Evolutionary conservation across 2,329 filamentous ascomycete species (phyloP), one percentile per base, ranked within the genome.

Genomic region (Exophiala mesophila): DNA sequence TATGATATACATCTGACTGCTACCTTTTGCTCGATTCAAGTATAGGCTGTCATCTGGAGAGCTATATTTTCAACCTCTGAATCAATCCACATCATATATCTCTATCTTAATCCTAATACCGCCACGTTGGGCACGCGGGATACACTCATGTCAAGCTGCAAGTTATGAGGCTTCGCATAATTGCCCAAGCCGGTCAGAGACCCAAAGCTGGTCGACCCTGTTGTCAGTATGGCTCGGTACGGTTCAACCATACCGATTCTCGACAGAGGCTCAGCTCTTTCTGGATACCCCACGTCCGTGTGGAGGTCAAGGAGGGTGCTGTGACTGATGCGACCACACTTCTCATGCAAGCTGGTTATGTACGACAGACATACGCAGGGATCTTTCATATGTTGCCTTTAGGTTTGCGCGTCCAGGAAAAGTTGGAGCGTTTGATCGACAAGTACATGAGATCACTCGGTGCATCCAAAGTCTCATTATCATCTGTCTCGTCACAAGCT

Each of bases 311-410:
- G 29, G 6, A 26, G 6, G 53, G 48, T 44, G 44, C 28, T 9
- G 37, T 40, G 35, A 21, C 38, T 12, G 48, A 56, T 43, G 50
- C 47, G 8, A 50, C 49, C 2, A 41, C 45, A 24, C 41, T 54
- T 8, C 52, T 56, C 29, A 49, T 47, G 17, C 74, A 81, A 42
- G 83, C 80, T 37, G 85, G 85, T 1, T 89, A 83, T 57, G 62
- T 89, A 33, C 80, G 83, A 47, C 83, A 88, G 80, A 82, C 88
- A 15, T 85, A 95, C 60, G 80, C 89, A 5, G 92, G 92, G 19
- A 80, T 97, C 24, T 98, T 96, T 57, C 92, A 98, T 58, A 74
- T 95, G 59, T 73, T 98, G 1, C 92, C 92, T 0, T 68, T 98
- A 0, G 92, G 92, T 0, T 73, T 88, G 20, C 78, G 88, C 19